Evolutionary conservation across 148 eudicot genomes (phyloP), one percentile per base, ranked within the genome.

Genomic region (Persicaria maculosa): DNA sequence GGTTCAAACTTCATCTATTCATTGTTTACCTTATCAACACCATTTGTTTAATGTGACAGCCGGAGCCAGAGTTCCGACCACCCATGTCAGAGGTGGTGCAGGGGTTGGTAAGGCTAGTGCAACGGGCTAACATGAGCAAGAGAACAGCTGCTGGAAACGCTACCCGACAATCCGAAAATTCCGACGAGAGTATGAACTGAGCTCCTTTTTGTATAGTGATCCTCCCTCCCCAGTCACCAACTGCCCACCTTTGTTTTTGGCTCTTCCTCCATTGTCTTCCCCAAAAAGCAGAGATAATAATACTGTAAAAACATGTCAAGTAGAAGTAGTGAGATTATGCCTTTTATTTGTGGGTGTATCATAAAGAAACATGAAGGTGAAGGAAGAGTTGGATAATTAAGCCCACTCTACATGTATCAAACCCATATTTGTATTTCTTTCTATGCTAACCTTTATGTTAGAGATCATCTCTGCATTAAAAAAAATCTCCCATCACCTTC

Each of bases 21-120:
- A 31, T 31, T 31, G 40, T 31, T 31, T 31, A 31, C 40, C 22
- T 31, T 17, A 17, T 7, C 19, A 43, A 46, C 15, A 50, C 11
- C 52, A 11, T 47, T 15, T 9, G 7, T 54, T 44, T 54, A 10
- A 8, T 74, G 75, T 43, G 40, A 25, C 86, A 89, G 93, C 82
- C 88, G 50, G 93, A 89, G 81, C 93, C 93, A 2, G 93, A 89
- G 80, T 89, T 89, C 76, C 81, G 93, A 74, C 93, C 93, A 58
- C 93, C 93, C 11, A 89, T 89, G 93, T 89, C 93, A 48, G 93
- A 89, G 78, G 93, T 89, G 78, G 93, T 89, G 20, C 84, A 89
- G 74, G 93, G 90, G 16, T 79, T 89, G 86, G 93, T 89, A 52
- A 81, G 90, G n/a, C 79, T 89, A 57, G 93, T 89, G 73, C 90